Base-by-base conservation (phyloP, 768 basidiomycete genomes). In the Postia placenta region DNA sequence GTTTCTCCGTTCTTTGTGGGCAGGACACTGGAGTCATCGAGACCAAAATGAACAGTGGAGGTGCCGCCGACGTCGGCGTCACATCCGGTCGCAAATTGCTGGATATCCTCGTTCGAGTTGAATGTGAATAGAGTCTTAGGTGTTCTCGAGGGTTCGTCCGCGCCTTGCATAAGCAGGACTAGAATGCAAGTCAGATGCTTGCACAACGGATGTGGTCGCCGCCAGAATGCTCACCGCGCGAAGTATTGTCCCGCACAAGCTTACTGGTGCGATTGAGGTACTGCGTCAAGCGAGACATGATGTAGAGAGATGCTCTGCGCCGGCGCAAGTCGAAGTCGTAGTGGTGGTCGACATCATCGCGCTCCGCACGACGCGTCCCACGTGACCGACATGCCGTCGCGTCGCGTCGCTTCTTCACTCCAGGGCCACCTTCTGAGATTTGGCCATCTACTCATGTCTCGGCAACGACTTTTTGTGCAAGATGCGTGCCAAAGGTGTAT, bases 51-150 rank as follows among this genome's bases (percentile, higher is more conserved):
- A n/a, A 82, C 85, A 0, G 85, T 82, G 3, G 89, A 87, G 22
- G 76, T 76, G 22, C 92, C 89, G 5, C 94, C 93, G 38, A 94
- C 85, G 67, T 98, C 95, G 0, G 74, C 74, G 65, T 98, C 95
- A 55, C 85, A 90, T 2, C 94, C 94, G 0, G 78, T 79, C 0
- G 84, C 87, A 52, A 83, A 83, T n/a, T 78, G 70, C 3, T 72
- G 54, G 42, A 90, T 59, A 52, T 86, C 80, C 20, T 76, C 71
- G 15, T 58, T 67, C 0, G 78, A 73, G 57, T 84, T 81, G 65
- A 92, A 79, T 5, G 73, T 72, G 60, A 80, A 81, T 43, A 93
- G 74, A 0, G 80, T 76, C 47, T 75, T 71, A n/a, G 89, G 84
- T 4, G 66, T 66, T 28, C 82, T 79, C 40, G 69, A 69, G 7